Percentiles rank a stretch among this genome's conserved stretches.
These are phyloP conservation scores for Boletus rubropictus DNA, from an alignment of 768 basidiomycete genomes.

Conservation along the genomic window DNA sequence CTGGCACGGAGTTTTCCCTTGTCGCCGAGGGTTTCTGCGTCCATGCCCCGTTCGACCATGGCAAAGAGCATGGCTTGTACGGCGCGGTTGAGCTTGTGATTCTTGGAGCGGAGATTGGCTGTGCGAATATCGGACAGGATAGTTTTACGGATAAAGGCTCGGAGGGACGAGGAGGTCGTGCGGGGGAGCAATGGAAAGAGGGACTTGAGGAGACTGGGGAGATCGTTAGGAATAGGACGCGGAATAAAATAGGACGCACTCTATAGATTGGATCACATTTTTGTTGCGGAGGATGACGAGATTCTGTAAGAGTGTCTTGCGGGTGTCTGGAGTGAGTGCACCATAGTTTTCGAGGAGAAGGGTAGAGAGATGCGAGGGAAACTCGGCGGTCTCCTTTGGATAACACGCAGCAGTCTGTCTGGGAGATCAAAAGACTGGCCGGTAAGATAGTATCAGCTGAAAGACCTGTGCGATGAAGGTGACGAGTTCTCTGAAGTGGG, in stretches of 20 bases:
- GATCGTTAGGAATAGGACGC: slow-evolving; percentile 2
- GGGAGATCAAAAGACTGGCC: background rate
- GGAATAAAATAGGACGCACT: slow-evolving; percentile 47
- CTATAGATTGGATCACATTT: slow-evolving; percentile 84
- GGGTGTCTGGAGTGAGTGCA: slow-evolving; percentile 69
- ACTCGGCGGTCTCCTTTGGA: slow-evolving; percentile 81
- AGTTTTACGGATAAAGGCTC: slow-evolving; percentile 84
- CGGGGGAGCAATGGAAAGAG: slow-evolving; percentile 96
- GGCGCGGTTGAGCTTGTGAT: slow-evolving; percentile 93
- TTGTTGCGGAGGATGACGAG: slow-evolving; percentile 92
- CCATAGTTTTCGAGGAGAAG: slow-evolving; percentile 78
- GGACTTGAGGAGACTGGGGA: slow-evolving; percentile 69
- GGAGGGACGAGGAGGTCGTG: slow-evolving; percentile 78
- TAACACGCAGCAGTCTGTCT: slow-evolving; percentile 59
- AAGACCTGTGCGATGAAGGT: slow-evolving; percentile 74
- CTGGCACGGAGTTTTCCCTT: slow-evolving; percentile 64
- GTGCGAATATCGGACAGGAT: slow-evolving; percentile 91
- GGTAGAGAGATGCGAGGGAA: slow-evolving; percentile 73
- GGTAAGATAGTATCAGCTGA: background rate
- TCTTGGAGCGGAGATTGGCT: slow-evolving; percentile 82
- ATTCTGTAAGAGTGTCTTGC: slow-evolving; percentile 82
- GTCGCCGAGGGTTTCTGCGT: slow-evolving; percentile 72
- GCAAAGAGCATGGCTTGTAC: slow-evolving; percentile 94
- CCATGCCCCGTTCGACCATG: slow-evolving; percentile 94
- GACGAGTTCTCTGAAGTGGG: slow-evolving; percentile 82